These are phyloP conservation scores for Penicillium sp. DNA, from an alignment of 2,329 filamentous ascomycete species.

Conservation along the genomic window DNA sequence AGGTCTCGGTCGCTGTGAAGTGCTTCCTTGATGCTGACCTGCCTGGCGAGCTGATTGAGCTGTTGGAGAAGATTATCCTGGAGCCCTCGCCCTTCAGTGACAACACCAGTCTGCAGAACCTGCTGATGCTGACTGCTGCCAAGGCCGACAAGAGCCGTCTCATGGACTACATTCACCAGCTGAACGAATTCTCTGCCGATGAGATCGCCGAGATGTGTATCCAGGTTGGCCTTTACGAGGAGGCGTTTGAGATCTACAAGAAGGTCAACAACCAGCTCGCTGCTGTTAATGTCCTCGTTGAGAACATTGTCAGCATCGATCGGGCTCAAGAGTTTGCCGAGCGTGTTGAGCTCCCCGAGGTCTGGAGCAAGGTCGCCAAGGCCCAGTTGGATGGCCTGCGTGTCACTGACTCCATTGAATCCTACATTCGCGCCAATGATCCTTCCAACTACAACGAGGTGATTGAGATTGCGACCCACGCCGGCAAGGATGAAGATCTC, in stretches of 20 bases:
- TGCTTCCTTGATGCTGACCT: conserved; percentile 88
- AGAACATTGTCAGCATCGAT: conserved; percentile 96
- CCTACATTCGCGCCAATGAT: conserved; percentile 92
- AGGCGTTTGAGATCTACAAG: conserved; percentile 98
- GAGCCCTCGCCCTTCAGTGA: conserved; percentile 99
- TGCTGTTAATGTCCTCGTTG: conserved; percentile 86
- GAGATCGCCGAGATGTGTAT: conserved; percentile 93
- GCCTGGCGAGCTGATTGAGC: conserved; percentile 88
- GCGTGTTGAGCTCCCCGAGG: conserved; percentile 84
- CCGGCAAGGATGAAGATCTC: conserved; percentile 95
- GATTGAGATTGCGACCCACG: conserved; percentile 89
- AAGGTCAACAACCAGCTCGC: conserved; percentile 86
- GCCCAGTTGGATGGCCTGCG: conserved; percentile 94
- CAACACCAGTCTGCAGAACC: conserved; percentile 91
- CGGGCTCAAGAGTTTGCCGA: conserved; percentile 94
- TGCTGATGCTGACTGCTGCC: conserved; percentile 91
- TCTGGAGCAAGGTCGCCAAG: conserved; percentile 98
- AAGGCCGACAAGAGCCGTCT: conserved; percentile 93
- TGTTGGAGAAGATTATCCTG: conserved; percentile 98
- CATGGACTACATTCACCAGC: conserved; percentile 91
- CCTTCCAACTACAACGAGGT: conserved; percentile 92
- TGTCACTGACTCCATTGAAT: conserved; percentile 86
- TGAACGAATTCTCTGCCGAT: conserved; percentile 82
- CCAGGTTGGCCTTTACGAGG: conserved; percentile 88
- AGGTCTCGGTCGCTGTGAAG: conserved; percentile 90